Evolutionary conservation across 495 filamentous ascomycete genomes (phyloP), one percentile per base, ranked within the genome.

Genomic region (Aspergillus haitiensis): DNA sequence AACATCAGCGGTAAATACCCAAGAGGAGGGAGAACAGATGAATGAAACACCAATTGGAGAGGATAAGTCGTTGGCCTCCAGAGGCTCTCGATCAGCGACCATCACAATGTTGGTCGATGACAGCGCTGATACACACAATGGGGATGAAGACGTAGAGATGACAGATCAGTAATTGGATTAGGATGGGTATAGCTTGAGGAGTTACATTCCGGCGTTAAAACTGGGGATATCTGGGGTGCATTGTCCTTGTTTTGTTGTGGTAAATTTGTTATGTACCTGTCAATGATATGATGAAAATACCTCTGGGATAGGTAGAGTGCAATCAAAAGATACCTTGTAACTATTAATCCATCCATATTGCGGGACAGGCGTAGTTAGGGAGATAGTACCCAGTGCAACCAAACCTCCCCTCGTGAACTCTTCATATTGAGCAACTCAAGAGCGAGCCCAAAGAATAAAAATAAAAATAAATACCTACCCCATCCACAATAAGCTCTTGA

Each of bases 131-230:
- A 35, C 55, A 49, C 60, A 61, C 27, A n/a, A 31, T 7, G 52
- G 52, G 13, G 63, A 63, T 48, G 62, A 63, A 39, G 78, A 81
- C 64, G 68, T 67, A 18, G 87, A 89, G 64, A 67, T 73, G 70
- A 56, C 77, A 27, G 84, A 66, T 49, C 52, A 61, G 35, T 64
- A 55, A 65, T 34, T 40, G 56, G 9, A n/a, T 39, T 45, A 31
- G 73, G 21, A 27, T 27, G 21, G 21, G 40, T 81, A 48, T 27
- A 15, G 12, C 63, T 71, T 61, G 58, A 66, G 70, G 67, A 69
- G 69, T 70, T 62, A 27, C 10, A 1, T 67, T 53, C 15, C 53
- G 65, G 60, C 37, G 52, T 68, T 67, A 62, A 51, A 42, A 52
- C 34, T 44, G 5, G 36, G 15, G 39, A 35, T 58, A 18, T 44